Percentiles rank a stretch among this genome's conserved stretches.
phyloP scores from a whole-genome alignment of 2,329 filamentous ascomycete genomes.

The Pseudogymnoascus sp. region DNA sequence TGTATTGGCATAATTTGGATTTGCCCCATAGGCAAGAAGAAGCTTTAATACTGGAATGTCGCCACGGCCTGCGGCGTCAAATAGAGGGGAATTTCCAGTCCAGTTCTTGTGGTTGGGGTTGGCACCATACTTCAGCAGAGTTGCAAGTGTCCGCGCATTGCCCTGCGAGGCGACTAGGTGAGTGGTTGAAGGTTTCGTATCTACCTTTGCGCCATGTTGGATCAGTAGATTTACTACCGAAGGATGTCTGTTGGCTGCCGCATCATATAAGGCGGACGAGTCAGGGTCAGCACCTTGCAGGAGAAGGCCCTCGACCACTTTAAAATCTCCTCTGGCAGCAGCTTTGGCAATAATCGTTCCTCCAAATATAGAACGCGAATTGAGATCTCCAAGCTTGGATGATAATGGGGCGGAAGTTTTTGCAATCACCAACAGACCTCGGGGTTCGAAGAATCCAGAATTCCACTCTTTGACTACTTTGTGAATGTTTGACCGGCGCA shows the following conservation, averaged over 20 bases:
- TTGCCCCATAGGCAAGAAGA: slow-evolving; percentile 14
- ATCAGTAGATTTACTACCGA: slow-evolving; percentile 15
- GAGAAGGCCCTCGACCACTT: slow-evolving; percentile 9
- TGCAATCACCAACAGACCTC: background rate
- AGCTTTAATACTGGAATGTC: slow-evolving; percentile 13
- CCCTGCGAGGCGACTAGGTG: slow-evolving; percentile 13
- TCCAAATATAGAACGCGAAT: slow-evolving; percentile 15
- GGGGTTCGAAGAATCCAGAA: background rate
- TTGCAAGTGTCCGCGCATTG: slow-evolving; percentile 9
- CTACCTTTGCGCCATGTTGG: slow-evolving; percentile 13
- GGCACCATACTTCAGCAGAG: background rate
- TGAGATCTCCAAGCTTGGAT: slow-evolving; percentile 11
- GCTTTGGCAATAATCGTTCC: slow-evolving; percentile 13
- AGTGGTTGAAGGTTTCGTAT: slow-evolving; percentile 14
- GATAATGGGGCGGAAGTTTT: background rate
- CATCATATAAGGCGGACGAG: slow-evolving; percentile 14
- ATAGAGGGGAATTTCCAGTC: slow-evolving; percentile 6
- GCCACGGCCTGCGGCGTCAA: slow-evolving; percentile 11
- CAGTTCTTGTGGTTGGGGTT: background rate
- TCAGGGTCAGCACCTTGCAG: slow-evolving; percentile 11
- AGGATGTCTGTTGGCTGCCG: slow-evolving; percentile 9
- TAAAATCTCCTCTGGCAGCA: slow-evolving; percentile 5
- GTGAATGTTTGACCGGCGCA: background rate
- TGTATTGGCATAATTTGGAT: background rate
- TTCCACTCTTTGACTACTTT: background rate